Base-by-base conservation (phyloP, 73 alveolate species). In the Blepharisma japonicum region DNA sequence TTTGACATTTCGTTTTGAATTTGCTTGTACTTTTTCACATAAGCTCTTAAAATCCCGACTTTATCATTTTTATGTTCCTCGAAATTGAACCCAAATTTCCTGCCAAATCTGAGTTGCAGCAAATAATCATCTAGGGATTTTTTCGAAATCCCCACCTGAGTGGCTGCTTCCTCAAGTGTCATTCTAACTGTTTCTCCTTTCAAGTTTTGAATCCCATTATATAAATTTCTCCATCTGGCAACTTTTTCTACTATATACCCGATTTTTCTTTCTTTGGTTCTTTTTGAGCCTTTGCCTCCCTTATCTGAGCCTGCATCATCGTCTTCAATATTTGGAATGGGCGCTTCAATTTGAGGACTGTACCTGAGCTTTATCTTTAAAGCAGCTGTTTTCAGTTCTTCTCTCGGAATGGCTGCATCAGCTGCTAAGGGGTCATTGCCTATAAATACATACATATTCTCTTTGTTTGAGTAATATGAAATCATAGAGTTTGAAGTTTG, bases 181-280 rank as follows among this genome's bases (percentile, higher is more conserved):
- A 77, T 81, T 78, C 92, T 66, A 42, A 76, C 71, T 54, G 80
- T 77, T 46, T 66, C 68, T 55, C 94, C 92, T 55, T 91, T 83
- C 68, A 83, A 82, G 80, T 92, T 94, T 53, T 77, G 88, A 61
- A 79, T 83, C 20, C 98, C 99, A 88, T 93, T 96, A 80, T 96
- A 96, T 77, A 93, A 86, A 71, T 94, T 91, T 68, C 99, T 88
- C 99, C 99, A 96, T 6, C 89, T 90, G 48, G 95, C 90, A 9
- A 96, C 99, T 83, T 91, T 92, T 83, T 96, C 99, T 6, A 96
- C 87, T 39, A 96, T 95, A 76, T 88, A 95, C 27, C 99, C 98
- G 25, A 96, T 96, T 70, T 92, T 95, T 91, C 99, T 89, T 84
- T 96, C 99, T 79, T 96, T 96, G 38, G 97, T 94, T 81, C 98